A percentile compares a stretch with the other conserved stretches of the same genome.
Conservation (phyloP, 768 basidiomycete species). For the Leccinum longicurvipes region DNA sequence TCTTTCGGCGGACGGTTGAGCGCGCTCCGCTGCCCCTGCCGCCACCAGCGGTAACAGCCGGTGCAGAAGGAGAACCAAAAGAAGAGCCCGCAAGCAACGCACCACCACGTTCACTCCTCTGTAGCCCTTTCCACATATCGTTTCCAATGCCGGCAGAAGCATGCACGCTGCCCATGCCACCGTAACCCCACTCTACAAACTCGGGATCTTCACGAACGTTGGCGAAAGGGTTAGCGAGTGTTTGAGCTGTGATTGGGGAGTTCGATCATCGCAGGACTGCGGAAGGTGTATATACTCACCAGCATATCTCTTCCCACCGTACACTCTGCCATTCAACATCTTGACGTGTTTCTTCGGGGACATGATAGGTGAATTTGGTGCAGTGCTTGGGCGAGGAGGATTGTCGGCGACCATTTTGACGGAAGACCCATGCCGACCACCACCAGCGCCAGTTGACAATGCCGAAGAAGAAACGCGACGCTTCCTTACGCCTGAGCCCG, state of each 20-base stretch:
- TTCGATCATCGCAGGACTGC: not conserved
- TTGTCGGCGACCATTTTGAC: constrained; percentile 1
- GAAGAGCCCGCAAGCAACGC: constrained; percentile 20
- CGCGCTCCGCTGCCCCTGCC: constrained; percentile 12
- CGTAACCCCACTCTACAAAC: constrained; percentile 93
- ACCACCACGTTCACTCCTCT: constrained; percentile 26
- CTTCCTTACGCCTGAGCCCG: constrained; percentile 7
- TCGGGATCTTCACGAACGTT: constrained; percentile 64
- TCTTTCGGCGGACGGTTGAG: constrained; percentile 12
- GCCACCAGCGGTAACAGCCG: constrained; percentile 18
- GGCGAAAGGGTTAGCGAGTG: constrained; percentile 56
- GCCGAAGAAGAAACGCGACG: constrained; percentile 26
- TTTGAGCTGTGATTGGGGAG: constrained; percentile 19
- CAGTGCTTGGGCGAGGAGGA: constrained; percentile 6
- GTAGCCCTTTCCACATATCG: constrained; percentile 28
- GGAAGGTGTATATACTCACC: constrained; percentile 10
- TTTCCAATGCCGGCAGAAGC: constrained; percentile 27
- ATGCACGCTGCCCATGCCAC: constrained; percentile 68
- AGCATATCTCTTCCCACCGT: constrained; percentile 48
- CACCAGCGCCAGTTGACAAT: constrained; percentile 22
- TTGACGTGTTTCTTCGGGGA: constrained; percentile 38
- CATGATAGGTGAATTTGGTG: constrained; percentile 2
- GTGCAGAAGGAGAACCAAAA: not conserved
- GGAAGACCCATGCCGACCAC: constrained; percentile 26
- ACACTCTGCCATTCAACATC: constrained; percentile 86